Base-by-base conservation (phyloP, 129 eudicot species). In the Kitagawia praeruptora region DNA sequence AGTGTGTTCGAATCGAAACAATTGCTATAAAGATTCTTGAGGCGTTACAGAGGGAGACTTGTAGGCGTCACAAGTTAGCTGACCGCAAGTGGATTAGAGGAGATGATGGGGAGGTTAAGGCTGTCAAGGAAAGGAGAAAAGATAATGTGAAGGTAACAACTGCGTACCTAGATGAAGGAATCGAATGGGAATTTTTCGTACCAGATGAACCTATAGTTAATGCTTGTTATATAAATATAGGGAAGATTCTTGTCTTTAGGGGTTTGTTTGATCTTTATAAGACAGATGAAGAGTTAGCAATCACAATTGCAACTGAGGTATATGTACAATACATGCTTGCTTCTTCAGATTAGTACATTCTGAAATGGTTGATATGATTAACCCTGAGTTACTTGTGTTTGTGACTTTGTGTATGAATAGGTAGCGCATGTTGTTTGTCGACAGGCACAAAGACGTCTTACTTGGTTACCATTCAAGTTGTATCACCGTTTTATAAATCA, bases 41-140 rank as follows among this genome's bases (percentile, higher is more conserved):
- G 67, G 67, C 27, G 13, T 58, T 58, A n/a, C 67, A 58, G 67
- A 21, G 27, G 13, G 67, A 21, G 69, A 61, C 37, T 23, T 9
- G 69, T 61, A 61, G 69, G 69, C 34, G 37, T 61, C 69, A 61
- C 69, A n/a, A n/a, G 69, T 61, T 61, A n/a, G 69, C 69, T n/a
- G 34, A 61, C 69, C 69, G 37, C 0, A 23, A 61, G 69, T 61
- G 69, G 69, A 15, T 61, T 9, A 8, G 3, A 61, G 69, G 15
- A 7, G 69, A 61, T 23, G 15, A 61, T n/a, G 69, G 69, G 34
- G 37, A 61, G 69, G 10, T 8, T 61, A 8, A 61, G 15, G 27
- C n/a, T 23, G 67, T 58, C 4, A 58, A n/a, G 67, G 14, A 58
- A 21, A 58, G 12, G 27, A 58, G 67, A 49, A 7, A 58, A 9